Evolutionary conservation across 2,329 filamentous ascomycete species (phyloP).

Genomic region (Colletotrichum scovillei): DNA sequence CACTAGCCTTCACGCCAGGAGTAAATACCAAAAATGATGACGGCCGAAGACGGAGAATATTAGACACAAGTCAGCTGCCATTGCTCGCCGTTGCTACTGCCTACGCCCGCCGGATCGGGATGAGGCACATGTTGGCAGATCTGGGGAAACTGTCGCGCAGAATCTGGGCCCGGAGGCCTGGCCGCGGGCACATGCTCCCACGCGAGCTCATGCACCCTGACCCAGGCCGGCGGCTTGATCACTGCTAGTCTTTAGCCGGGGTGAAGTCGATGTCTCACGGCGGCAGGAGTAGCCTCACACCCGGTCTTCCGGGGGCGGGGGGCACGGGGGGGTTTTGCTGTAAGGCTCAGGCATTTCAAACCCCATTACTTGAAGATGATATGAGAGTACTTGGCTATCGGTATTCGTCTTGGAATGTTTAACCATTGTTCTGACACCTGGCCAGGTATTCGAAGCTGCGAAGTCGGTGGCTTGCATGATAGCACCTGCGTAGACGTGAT

Average conservation of each 20-base stretch:
- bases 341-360: background rate
- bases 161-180: background rate
- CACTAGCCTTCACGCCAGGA: background rate
- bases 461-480: background rate
- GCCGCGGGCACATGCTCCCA: background rate
- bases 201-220: background rate
- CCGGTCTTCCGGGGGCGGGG: no score
- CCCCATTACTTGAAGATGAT: background rate
- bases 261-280: no score
- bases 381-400: no score
- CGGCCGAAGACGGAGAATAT: background rate
- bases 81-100: background rate
- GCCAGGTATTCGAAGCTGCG: background rate
- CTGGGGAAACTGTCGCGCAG: background rate
- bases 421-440: background rate
- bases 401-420: background rate
- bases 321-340: no score
- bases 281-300: background rate
- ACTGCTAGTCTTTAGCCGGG: background rate
- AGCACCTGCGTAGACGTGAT: background rate
- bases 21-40: background rate
- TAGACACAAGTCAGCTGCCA: background rate
- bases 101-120: background rate
- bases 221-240: background rate
- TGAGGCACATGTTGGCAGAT: background rate